Conservation (phyloP, 371 early-diverging fungal species). For the Lichtheimia ramosa region DNA sequence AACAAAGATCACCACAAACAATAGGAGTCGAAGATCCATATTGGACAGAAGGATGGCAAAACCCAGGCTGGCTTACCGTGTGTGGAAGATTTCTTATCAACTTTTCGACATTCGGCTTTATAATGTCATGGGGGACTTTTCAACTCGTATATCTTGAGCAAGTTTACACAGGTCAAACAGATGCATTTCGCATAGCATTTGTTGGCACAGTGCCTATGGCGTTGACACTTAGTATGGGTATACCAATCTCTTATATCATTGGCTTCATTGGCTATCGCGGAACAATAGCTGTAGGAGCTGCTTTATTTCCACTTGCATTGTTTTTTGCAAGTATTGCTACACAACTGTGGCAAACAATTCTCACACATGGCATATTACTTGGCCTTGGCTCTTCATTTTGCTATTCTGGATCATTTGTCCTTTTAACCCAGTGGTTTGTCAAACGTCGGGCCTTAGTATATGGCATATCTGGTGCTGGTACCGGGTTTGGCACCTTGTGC, state of each 20-base stretch:
- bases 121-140: conserved; percentile 58
- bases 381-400: conserved; percentile 56
- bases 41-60: conserved; percentile 34
- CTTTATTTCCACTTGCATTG: conserved; percentile 50
- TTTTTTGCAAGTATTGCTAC: conserved; percentile 60
- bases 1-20: neutral
- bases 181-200: conserved; percentile 45
- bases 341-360: conserved; percentile 57
- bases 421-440: conserved; percentile 77
- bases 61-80: conserved; percentile 50
- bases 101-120: conserved; percentile 55
- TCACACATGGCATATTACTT: conserved; percentile 64
- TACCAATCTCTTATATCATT: conserved; percentile 64
- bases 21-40: conserved; percentile 18
- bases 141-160: conserved; percentile 46
- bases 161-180: conserved; percentile 29
- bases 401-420: conserved; percentile 62
- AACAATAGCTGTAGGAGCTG: conserved; percentile 58
- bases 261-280: conserved; percentile 55
- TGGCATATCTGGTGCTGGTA: conserved; percentile 73
- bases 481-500: conserved; percentile 74
- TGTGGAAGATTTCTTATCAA: conserved; percentile 55
- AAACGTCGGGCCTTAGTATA: conserved; percentile 71
- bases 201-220: conserved; percentile 56
- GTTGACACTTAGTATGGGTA: conserved; percentile 45